These are phyloP conservation scores for Xylaria nigripes DNA, from an alignment of 495 filamentous ascomycete species.

Conservation along the genomic window DNA sequence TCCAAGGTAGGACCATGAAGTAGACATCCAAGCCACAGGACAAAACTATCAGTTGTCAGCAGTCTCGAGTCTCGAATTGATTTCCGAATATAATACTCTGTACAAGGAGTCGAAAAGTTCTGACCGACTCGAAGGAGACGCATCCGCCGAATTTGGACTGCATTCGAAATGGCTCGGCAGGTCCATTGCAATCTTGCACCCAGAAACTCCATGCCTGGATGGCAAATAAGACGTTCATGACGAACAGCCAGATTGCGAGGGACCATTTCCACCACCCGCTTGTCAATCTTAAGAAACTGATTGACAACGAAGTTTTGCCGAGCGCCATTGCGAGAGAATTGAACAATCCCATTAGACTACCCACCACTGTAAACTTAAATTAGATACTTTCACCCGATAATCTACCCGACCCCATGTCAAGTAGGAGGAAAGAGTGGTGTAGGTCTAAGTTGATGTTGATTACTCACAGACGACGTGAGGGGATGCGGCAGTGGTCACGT, in stretches of 20 bases:
- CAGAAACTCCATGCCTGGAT: conserved; percentile 13
- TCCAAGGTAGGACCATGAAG: conserved; percentile 9
- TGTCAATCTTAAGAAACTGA: conserved; percentile 6
- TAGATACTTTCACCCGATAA: not conserved
- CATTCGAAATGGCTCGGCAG: conserved; percentile 2
- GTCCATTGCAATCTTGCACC: conserved; percentile 9
- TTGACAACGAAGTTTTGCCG: conserved; percentile 8
- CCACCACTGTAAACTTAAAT: not conserved
- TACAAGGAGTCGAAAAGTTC: not conserved
- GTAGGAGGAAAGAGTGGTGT: not conserved
- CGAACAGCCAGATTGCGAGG: not conserved
- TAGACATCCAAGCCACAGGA: conserved; percentile 10
- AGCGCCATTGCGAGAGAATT: conserved; percentile 9
- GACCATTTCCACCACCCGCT: conserved; percentile 9
- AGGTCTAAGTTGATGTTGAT: not conserved
- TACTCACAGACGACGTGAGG: not conserved
- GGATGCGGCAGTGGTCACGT: conserved; percentile 1
- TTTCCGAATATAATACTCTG: not conserved
- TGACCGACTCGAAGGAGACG: conserved; percentile 4
- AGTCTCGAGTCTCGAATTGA: not conserved
- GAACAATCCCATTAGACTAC: conserved; percentile 11
- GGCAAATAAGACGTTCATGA: conserved; percentile 2
- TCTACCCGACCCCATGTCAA: too few relatives aligned
- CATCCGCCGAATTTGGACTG: not conserved
- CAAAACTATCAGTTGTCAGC: conserved; percentile 4